phyloP scores from a whole-genome alignment of 2,329 filamentous ascomycete genomes.

The Tympanopsis confertula region DNA sequence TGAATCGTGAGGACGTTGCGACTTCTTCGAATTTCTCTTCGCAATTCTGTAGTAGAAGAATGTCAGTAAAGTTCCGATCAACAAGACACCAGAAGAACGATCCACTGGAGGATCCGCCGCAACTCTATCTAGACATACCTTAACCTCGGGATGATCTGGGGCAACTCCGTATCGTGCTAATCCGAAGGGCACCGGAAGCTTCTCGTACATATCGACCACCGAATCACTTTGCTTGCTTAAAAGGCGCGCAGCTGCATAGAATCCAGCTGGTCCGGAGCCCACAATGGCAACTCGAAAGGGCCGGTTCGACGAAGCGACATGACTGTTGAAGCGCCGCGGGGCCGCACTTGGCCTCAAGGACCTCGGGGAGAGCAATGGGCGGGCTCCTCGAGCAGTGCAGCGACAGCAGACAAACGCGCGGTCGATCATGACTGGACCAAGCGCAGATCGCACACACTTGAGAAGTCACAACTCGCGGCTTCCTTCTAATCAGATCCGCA shows the following conservation, averaged over 20 bases:
- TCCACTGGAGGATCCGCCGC: too few species aligned
- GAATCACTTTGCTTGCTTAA: slow-evolving; percentile 64
- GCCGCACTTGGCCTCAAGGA: too few species aligned
- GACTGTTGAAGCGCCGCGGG: neutral
- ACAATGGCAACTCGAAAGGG: slow-evolving; percentile 75
- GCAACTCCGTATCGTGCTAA: slow-evolving; percentile 89
- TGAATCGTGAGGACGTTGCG: slow-evolving; percentile 70
- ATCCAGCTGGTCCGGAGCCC: slow-evolving; percentile 88
- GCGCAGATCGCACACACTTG: too few species aligned
- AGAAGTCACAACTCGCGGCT: too few species aligned
- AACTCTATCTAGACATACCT: slow-evolving; percentile 48
- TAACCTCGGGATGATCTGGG: slow-evolving; percentile 97
- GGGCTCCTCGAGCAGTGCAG: too few species aligned
- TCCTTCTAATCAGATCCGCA: too few species aligned
- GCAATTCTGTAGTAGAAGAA: slow-evolving; percentile 56
- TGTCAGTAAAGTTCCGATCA: slow-evolving; percentile 3
- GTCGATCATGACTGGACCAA: too few species aligned
- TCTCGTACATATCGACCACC: slow-evolving; percentile 89
- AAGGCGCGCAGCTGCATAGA: slow-evolving; percentile 82
- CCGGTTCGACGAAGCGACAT: slow-evolving; percentile 17
- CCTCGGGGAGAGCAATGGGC: too few species aligned
- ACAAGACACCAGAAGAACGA: too few species aligned
- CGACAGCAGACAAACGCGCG: too few species aligned
- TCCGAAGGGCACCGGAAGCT: slow-evolving; percentile 82
- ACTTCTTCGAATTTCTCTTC: slow-evolving; percentile 88